phyloP scores from a whole-genome alignment of 805 yeast genomes.

The Cyberlindnera mycetangii region DNA sequence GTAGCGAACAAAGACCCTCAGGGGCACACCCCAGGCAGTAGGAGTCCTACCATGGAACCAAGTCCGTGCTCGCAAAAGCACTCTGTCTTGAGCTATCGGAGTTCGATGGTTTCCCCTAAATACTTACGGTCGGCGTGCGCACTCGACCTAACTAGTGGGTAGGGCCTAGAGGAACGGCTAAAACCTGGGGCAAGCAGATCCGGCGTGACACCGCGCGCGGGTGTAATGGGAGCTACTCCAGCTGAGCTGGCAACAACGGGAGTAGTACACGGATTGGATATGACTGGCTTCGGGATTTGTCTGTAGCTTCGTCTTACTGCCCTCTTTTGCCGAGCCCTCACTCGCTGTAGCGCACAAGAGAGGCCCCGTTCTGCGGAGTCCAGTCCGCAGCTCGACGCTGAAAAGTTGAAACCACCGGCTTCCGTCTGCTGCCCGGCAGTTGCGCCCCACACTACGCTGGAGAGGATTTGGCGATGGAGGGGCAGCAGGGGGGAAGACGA shows the following conservation, averaged over 20 bases:
- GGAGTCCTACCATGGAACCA: neutral
- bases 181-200: constrained; percentile 1
- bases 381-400: constrained; percentile 1
- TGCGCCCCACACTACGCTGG: neutral
- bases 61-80: constrained; percentile 4
- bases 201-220: neutral
- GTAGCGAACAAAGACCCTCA: too few relatives aligned
- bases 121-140: neutral
- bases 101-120: neutral
- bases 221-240: neutral
- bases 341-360: too few relatives aligned
- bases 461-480: neutral
- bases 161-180: constrained; percentile 1
- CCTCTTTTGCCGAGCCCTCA: too few relatives aligned
- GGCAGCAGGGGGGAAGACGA: neutral
- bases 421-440: neutral
- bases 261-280: neutral
- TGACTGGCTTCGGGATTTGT: too few relatives aligned
- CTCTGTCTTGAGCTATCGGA: neutral
- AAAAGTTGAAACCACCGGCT: constrained; percentile 1
- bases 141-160: neutral
- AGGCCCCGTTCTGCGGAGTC: neutral
- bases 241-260: too few relatives aligned
- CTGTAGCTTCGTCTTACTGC: too few relatives aligned
- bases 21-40: neutral